These are phyloP conservation scores for Didymella arachidicola DNA, from an alignment of 2,329 filamentous ascomycete genomes.

Conservation along the genomic window DNA sequence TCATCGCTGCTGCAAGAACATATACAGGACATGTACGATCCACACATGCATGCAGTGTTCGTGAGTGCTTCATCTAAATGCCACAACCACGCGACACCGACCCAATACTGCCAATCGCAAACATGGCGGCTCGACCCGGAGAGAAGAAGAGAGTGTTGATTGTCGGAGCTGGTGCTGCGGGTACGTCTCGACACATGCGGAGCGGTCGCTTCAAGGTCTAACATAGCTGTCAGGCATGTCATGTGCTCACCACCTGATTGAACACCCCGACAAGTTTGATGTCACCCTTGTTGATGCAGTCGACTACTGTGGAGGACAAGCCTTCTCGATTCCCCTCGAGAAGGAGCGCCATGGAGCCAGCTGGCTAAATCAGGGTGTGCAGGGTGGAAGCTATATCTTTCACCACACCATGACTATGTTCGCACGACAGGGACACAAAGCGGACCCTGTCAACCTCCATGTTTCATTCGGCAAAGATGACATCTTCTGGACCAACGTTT, in stretches of 20 bases:
- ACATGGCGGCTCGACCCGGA: conserved; percentile 40
- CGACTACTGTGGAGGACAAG: conserved; percentile 67
- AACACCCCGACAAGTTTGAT: conserved; percentile 70
- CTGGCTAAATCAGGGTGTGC: conserved; percentile 70
- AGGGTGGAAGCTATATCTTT: conserved; percentile 71
- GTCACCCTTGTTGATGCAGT: conserved; percentile 64
- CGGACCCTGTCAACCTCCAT: conserved; percentile 60
- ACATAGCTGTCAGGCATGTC: conserved; percentile 59
- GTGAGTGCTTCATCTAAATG: conserved; percentile 25
- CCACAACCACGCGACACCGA: conserved; percentile 35
- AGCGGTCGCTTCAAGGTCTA: neutral
- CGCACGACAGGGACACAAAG: conserved; percentile 62
- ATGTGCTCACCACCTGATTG: conserved; percentile 71
- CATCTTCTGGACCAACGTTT: conserved; percentile 72
- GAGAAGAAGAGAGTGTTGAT: conserved; percentile 51
- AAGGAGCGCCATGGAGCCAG: conserved; percentile 64
- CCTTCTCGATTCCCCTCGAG: conserved; percentile 65
- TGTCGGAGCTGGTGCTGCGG: conserved; percentile 52
- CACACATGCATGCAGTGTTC: neutral
- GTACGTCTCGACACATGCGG: conserved; percentile 29
- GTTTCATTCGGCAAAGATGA: conserved; percentile 70
- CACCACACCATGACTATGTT: conserved; percentile 74
- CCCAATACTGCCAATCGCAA: conserved; percentile 43
- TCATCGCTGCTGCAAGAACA: conserved; percentile 23
- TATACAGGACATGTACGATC: conserved; percentile 9